A percentile compares a stretch with the other conserved stretches of the same genome.
Evolutionary conservation across 2,329 filamentous ascomycete genomes (phyloP).

Genomic region (Pseudogymnoascus sp.): DNA sequence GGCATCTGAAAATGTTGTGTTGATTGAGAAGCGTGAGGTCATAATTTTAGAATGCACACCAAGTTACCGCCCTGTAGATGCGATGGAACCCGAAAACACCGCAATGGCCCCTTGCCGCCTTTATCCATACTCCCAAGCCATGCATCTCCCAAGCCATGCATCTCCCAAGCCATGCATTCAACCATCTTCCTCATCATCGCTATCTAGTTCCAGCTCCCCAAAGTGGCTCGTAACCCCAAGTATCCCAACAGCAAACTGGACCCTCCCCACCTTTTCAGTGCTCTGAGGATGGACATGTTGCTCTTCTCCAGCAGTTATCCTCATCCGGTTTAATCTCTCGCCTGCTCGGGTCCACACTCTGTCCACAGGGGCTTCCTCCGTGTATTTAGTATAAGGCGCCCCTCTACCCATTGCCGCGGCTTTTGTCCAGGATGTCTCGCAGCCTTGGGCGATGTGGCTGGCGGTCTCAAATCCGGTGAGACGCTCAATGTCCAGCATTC

Average conservation of each 20-base stretch:
- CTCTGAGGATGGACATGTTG: slow-evolving; percentile 13
- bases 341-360: slow-evolving; percentile 42
- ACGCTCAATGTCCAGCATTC: slow-evolving; percentile 65
- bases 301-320: slow-evolving; percentile 36
- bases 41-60: not conserved
- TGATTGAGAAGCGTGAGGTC: not conserved
- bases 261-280: slow-evolving; percentile 51
- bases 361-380: slow-evolving; percentile 28
- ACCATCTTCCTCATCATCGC: slow-evolving; percentile 19
- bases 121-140: not conserved
- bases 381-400: slow-evolving; percentile 57
- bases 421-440: slow-evolving; percentile 76
- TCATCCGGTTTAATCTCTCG: slow-evolving; percentile 37
- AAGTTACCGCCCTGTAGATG: not conserved
- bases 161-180: not conserved
- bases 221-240: slow-evolving; percentile 72
- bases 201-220: slow-evolving; percentile 49
- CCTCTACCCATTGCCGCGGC: slow-evolving; percentile 65
- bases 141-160: not conserved
- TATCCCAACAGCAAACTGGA: slow-evolving; percentile 71
- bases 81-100: not conserved
- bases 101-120: not conserved
- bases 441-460: slow-evolving; percentile 70
- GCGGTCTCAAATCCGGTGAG: slow-evolving; percentile 85
- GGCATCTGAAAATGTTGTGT: not conserved